phyloP scores from a whole-genome alignment of 495 filamentous ascomycete species.

The Acidomyces sp. region DNA sequence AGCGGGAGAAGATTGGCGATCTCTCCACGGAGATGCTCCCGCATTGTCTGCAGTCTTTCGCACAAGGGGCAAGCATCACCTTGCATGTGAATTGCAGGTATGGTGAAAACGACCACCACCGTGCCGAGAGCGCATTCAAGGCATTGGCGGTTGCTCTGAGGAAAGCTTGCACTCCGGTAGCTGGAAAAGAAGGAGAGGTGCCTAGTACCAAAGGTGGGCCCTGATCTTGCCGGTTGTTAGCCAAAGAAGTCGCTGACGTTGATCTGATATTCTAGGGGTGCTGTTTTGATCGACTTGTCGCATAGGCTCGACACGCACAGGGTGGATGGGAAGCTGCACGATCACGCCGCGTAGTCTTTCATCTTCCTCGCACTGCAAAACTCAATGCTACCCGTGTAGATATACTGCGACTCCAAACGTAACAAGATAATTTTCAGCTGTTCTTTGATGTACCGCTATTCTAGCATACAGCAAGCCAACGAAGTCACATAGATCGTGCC shows the following conservation, averaged over 20 bases:
- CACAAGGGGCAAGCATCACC: conserved; percentile 78
- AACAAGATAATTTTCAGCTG: not conserved
- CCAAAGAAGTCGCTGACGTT: too few species aligned
- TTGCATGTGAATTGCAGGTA: conserved; percentile 81
- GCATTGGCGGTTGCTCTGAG: conserved; percentile 76
- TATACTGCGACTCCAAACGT: too few species aligned
- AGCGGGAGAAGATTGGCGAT: conserved; percentile 83
- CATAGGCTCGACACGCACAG: too few species aligned
- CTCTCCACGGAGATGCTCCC: conserved; percentile 94
- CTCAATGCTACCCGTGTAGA: too few species aligned
- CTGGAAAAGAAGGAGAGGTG: conserved; percentile 75
- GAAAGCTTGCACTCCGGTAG: conserved; percentile 57
- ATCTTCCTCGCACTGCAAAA: too few species aligned
- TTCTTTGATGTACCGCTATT: not conserved
- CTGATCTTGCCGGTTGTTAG: too few species aligned
- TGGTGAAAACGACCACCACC: conserved; percentile 89
- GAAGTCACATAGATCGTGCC: not conserved
- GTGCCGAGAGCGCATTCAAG: conserved; percentile 96
- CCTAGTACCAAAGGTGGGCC: conserved; percentile 93
- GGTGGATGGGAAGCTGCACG: conserved; percentile 6
- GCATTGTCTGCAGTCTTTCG: conserved; percentile 87
- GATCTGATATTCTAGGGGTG: too few species aligned
- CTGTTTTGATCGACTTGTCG: conserved; percentile 19
- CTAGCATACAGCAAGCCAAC: not conserved
- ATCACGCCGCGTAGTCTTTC: not conserved